Base-by-base conservation (phyloP, 768 basidiomycete species). In the Mycena belliarum region DNA sequence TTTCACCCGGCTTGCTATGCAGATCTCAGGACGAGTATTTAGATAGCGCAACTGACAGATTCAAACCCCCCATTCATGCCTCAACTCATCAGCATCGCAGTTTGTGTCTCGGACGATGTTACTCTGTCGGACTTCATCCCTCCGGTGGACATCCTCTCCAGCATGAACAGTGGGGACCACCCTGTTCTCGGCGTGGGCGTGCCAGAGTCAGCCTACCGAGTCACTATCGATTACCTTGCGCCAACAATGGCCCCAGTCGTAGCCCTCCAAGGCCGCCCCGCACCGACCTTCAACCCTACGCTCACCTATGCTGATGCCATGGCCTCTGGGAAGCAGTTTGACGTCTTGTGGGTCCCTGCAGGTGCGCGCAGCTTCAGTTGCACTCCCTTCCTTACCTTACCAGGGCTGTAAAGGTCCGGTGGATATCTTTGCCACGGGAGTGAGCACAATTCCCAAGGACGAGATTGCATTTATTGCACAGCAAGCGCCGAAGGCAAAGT, bases 401-500 rank as follows among this genome's bases (percentile, higher is more conserved):
- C 15, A 42, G 14, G 16, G 14, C 14, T 16, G n/a, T 15, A 14
- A 21, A 64, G 62, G 62, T 10, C 62, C 62, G 14, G 28, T 56
- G 4, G 38, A 44, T 1, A 42, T 59, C 20, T 37, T 24, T 9
- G n/a, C 23, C 9, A 52, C 54, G 2, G 57, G 49, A 4, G 29
- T 28, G 37, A 47, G 25, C 4, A 20, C 35, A 7, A 55, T 49
- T 25, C 62, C 62, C 1, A 11, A 49, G 20, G 62, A 56, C 0
- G 57, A 59, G 49, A 53, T 68, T 18, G 56, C 64, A 18, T 72
- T 72, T 52, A 29, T 73, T 25, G 65, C 66, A 43, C 52, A 56
- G 21, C 71, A 70, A 50, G 66, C 56, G 8, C 70, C 67, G 14
- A 60, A 59, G 26, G 71, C 67, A 5, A 70, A 69, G 57, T 72